Evolutionary conservation across 2,329 filamentous ascomycete species (phyloP), one percentile per base, ranked within the genome.

Genomic region (Aspergillus fijiensis): DNA sequence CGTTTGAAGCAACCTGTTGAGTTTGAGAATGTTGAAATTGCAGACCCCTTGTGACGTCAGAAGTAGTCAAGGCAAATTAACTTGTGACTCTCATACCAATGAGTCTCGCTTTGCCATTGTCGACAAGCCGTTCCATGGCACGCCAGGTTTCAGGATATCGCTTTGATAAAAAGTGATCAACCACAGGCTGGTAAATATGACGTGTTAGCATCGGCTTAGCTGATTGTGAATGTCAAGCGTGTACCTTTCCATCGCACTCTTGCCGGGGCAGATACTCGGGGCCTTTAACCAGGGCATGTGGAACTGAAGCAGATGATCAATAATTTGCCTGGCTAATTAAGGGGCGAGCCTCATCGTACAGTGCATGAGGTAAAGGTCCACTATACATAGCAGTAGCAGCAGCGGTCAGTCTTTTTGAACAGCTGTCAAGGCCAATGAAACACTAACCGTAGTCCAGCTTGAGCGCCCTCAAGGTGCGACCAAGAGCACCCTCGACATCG

Each of bases 1-100:
- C 25, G 21, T 47, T 19, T n/a, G 3, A 29, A 54, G 51, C 5
- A 54, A 35, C 2, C 25, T 21, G 10, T 19, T 23, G 10, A 54
- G 33, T 11, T 54, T 54, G 51, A 45, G 35, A 9, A 27, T 25
- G 16, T 39, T 54, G 51, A 54, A 54, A 21, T 54, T 54, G 51
- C 33, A 25, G 16, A 54, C 51, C 16, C 51, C 51, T 54, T 45
- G 16, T 3, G 39, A 19, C n/a, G 39, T 45, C 14, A 45, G 39
- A 7, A n/a, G 39, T 9, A 11, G 12, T 23, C 6, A 29, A n/a
- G 5, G 21, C 16, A 45, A 54, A 35, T 47, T 7, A 16, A 45
- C 29, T 25, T 39, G 23, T 10, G 35, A 45, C 1, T 10, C 9
- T 16, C n/a, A 29, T 54, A 54, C 51, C 51, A 10, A 54, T 54